Conservation (phyloP, 176 grass and related monocot species). For the Puya raimondii region DNA sequence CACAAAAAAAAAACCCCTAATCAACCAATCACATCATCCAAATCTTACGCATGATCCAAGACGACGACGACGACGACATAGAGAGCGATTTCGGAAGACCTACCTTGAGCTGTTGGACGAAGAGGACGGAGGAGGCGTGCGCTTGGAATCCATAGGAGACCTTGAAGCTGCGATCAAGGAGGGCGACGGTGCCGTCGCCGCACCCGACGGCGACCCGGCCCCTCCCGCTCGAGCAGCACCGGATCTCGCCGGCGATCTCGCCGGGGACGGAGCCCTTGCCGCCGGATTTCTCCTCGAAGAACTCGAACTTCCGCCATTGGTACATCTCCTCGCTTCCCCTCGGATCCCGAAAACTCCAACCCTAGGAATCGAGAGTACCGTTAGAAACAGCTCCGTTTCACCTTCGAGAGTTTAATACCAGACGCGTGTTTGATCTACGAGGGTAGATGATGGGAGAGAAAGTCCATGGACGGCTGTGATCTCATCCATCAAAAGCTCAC, state of each 20-base stretch:
- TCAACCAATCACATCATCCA: neutral
- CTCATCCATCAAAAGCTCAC: too few relatives aligned
- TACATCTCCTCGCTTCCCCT: neutral
- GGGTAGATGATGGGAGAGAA: too few relatives aligned
- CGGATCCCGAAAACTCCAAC: neutral
- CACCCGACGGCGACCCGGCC: constrained; percentile 75
- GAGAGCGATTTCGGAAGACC: neutral
- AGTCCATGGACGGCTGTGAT: too few relatives aligned
- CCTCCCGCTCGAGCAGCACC: constrained; percentile 63
- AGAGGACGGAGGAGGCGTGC: constrained; percentile 31
- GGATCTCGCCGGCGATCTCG: neutral
- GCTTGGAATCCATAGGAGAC: constrained; percentile 21
- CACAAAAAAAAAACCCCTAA: neutral
- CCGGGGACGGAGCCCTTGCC: constrained; percentile 2
- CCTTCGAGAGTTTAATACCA: too few relatives aligned
- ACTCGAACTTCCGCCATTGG: constrained; percentile 3
- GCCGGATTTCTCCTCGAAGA: constrained; percentile 8
- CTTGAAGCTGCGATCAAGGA: constrained; percentile 37
- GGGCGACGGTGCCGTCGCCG: constrained; percentile 67
- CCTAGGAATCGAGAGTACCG: neutral
- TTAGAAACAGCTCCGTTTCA: too few relatives aligned
- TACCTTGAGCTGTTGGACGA: constrained; percentile 97
- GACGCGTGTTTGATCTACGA: too few relatives aligned
- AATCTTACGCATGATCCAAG: neutral
- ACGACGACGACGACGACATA: too few relatives aligned